These are phyloP conservation scores for Apiotrichum montevideense DNA, from an alignment of 1,284 basidiomycete species.

Conservation along the genomic window DNA sequence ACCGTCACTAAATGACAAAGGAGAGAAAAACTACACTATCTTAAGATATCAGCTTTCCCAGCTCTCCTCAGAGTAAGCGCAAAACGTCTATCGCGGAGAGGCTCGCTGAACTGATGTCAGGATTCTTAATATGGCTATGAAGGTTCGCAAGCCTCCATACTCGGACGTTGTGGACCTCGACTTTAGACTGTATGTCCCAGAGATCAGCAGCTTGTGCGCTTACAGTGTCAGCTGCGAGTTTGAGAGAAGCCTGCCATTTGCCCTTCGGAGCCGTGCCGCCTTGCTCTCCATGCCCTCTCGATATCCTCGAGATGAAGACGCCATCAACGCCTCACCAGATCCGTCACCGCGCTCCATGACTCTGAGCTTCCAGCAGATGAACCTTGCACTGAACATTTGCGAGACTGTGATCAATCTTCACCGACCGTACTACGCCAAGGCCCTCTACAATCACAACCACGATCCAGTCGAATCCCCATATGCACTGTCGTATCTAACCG, in stretches of 20 bases:
- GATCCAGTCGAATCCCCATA: slow-evolving; percentile 23
- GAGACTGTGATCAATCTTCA: slow-evolving; percentile 29
- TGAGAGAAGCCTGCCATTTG: slow-evolving; percentile 18
- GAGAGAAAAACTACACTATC: slow-evolving; percentile 10
- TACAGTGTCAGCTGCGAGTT: slow-evolving; percentile 14
- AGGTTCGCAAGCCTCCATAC: slow-evolving; percentile 11
- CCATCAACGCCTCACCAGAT: slow-evolving; percentile 15
- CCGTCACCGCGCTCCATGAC: slow-evolving; percentile 15
- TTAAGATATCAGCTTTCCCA: slow-evolving; percentile 16
- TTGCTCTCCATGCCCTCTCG: slow-evolving; percentile 16
- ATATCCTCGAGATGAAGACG: slow-evolving; percentile 14
- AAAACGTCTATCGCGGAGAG: slow-evolving; percentile 1
- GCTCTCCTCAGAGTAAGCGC: slow-evolving; percentile 5
- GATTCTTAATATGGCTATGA: slow-evolving; percentile 17
- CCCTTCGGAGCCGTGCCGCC: slow-evolving; percentile 21
- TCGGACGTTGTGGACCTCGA: slow-evolving; percentile 13
- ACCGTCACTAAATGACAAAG: too few relatives aligned
- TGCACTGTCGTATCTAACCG: slow-evolving; percentile 25
- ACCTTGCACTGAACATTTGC: slow-evolving; percentile 26
- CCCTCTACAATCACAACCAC: slow-evolving; percentile 20
- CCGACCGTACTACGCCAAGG: slow-evolving; percentile 30
- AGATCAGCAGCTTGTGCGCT: slow-evolving; percentile 11
- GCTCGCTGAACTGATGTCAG: neutral
- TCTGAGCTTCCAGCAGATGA: slow-evolving; percentile 26
- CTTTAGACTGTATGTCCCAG: slow-evolving; percentile 15